These are phyloP conservation scores for Marsdenia floribunda DNA, from an alignment of 257 asterid species.

Conservation along the genomic window DNA sequence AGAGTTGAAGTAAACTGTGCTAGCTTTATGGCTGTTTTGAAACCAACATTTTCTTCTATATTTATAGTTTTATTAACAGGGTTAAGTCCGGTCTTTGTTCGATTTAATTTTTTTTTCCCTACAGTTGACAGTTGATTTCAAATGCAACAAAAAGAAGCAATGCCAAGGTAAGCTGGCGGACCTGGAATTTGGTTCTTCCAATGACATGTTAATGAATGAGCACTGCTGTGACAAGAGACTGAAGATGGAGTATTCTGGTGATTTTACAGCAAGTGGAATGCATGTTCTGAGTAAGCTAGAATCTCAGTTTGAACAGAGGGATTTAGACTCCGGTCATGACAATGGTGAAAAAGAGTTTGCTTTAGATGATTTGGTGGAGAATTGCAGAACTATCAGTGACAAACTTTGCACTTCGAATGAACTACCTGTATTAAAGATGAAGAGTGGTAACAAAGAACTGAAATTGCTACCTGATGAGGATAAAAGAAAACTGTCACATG, in stretches of 20 bases:
- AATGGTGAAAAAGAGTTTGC: background rate
- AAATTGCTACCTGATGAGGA: background rate
- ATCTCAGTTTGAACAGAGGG: background rate
- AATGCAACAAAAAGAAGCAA: background rate
- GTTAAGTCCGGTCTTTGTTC: background rate
- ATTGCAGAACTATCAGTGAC: background rate
- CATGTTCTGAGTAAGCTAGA: slow-evolving; percentile 1
- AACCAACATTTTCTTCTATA: background rate
- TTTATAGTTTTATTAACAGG: background rate
- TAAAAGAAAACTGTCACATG: background rate
- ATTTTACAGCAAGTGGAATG: background rate
- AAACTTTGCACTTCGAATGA: background rate
- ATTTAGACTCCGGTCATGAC: background rate
- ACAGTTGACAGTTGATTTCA: background rate
- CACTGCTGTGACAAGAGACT: background rate
- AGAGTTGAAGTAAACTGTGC: background rate
- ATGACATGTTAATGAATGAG: background rate
- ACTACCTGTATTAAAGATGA: background rate
- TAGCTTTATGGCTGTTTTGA: background rate
- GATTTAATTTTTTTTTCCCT: background rate
- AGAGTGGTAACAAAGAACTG: background rate
- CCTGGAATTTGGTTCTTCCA: background rate
- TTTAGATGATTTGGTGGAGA: slow-evolving; percentile 5
- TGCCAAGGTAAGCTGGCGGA: background rate
- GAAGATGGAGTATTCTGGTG: slow-evolving; percentile 2